Evolutionary conservation across 75 land plant species (phyloP).

Genomic region (Larix kaempferi): DNA sequence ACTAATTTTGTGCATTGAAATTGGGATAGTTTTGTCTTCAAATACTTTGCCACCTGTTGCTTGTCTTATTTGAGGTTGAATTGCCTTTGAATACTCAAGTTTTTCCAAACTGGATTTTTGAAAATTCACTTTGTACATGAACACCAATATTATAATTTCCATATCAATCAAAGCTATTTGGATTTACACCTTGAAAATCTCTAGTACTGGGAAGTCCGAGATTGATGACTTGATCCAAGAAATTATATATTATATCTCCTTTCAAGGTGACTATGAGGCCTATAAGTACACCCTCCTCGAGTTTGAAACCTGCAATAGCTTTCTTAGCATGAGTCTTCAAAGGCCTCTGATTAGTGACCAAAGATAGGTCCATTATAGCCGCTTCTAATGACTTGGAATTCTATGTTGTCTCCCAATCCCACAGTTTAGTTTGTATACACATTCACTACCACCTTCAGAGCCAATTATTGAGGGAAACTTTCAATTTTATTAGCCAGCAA

Average conservation of each 20-base stretch:
- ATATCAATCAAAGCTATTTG: slow-evolving; percentile 93
- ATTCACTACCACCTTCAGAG: no score
- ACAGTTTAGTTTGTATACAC: no score
- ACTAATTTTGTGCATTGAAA: no score
- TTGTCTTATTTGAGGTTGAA: no score
- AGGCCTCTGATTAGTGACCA: no score
- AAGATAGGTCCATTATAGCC: slow-evolving; percentile 62
- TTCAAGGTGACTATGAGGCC: slow-evolving; percentile 87
- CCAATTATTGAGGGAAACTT: no score
- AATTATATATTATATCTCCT: slow-evolving; percentile 86
- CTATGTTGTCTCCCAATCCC: slow-evolving; percentile 86
- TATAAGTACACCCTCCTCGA: slow-evolving; percentile 68
- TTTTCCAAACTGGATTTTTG: slow-evolving; percentile 74
- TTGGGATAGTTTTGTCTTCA: no score
- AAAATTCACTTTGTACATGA: slow-evolving; percentile 91
- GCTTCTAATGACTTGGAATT: slow-evolving; percentile 82
- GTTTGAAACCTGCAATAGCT: slow-evolving; percentile 84
- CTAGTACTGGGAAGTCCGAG: slow-evolving; percentile 86
- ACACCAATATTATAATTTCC: no score
- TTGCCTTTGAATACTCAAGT: no score
- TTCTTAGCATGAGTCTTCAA: slow-evolving; percentile 73
- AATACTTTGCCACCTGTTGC: no score
- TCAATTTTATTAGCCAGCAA: no score
- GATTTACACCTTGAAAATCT: slow-evolving; percentile 84
- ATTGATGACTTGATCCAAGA: slow-evolving; percentile 84